phyloP scores from a whole-genome alignment of 208 protist species.

The Herpetomonas muscarum region DNA sequence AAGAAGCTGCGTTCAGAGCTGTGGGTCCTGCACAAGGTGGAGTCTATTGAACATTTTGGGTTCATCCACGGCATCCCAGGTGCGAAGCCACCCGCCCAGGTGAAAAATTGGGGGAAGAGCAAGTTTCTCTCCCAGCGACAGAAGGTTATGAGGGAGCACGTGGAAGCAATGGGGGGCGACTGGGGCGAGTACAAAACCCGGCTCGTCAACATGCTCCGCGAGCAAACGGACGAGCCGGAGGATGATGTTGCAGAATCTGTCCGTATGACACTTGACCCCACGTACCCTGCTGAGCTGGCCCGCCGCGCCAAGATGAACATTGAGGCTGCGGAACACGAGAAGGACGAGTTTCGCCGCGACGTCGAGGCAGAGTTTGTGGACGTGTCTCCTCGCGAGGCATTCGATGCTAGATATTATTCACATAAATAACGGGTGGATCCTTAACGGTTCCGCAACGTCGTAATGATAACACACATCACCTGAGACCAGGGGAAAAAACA shows the following conservation, averaged over 20 bases:
- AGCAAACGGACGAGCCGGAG: conserved; percentile 65
- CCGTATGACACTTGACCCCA: conserved; percentile 81
- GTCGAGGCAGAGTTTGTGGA: conserved; percentile 34
- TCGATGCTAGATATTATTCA: conserved; percentile 29
- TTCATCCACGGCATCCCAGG: conserved; percentile 86
- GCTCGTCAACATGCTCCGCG: conserved; percentile 65
- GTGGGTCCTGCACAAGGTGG: conserved; percentile 82
- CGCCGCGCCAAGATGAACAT: conserved; percentile 30
- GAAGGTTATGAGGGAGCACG: conserved; percentile 42
- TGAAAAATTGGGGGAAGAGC: conserved; percentile 14
- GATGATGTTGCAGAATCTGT: conserved; percentile 78
- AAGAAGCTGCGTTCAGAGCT: conserved; percentile 74
- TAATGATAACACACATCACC: background rate
- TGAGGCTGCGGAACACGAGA: conserved; percentile 35
- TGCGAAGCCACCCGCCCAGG: conserved; percentile 52
- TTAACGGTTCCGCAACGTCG: background rate
- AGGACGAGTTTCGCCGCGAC: conserved; percentile 50
- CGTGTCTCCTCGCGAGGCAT: conserved; percentile 58
- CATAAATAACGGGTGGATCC: background rate
- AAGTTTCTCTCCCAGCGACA: conserved; percentile 21
- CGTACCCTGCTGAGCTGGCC: conserved; percentile 67
- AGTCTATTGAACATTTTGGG: conserved; percentile 68
- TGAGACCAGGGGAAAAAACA: background rate
- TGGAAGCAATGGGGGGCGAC: conserved; percentile 72
- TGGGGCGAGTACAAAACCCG: conserved; percentile 84